Percentiles rank a stretch among this genome's conserved stretches.
These are phyloP conservation scores for Microcera coccophila DNA, from an alignment of 2,329 filamentous ascomycete species.

Conservation along the genomic window DNA sequence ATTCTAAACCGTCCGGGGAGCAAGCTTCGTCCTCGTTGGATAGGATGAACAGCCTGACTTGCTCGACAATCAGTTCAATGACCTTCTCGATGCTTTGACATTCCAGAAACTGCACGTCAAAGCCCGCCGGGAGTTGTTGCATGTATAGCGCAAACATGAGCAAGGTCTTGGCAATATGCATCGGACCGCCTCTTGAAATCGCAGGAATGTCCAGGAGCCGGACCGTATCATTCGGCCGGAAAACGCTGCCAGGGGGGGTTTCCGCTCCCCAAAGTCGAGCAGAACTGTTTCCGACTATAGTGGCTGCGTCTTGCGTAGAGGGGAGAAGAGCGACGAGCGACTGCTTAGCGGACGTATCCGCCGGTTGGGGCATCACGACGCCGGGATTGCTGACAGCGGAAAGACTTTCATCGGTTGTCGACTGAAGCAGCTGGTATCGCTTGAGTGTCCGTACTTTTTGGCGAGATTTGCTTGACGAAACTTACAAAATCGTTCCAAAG, in stretches of 20 bases:
- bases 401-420: not conserved
- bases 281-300: conserved; percentile 12
- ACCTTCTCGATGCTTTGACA: conserved; percentile 5
- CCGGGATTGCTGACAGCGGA: not conserved
- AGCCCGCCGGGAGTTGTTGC: conserved; percentile 10
- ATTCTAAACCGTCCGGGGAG: conserved; percentile 11
- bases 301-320: conserved; percentile 11
- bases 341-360: conserved; percentile 5
- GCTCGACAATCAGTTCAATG: conserved; percentile 5
- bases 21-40: conserved; percentile 8
- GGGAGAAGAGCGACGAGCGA: conserved; percentile 12
- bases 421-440: conserved; percentile 4
- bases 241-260: conserved; percentile 7
- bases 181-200: conserved; percentile 9
- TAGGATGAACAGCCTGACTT: conserved; percentile 7
- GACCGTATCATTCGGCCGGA: conserved; percentile 4
- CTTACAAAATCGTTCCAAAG: conserved; percentile 12
- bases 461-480: not conserved
- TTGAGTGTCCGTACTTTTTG: not conserved
- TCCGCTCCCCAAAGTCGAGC: conserved; percentile 15
- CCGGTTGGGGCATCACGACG: not conserved
- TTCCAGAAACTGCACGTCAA: conserved; percentile 5
- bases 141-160: conserved; percentile 11
- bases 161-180: conserved; percentile 11
- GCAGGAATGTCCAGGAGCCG: conserved; percentile 5